Base-by-base conservation (phyloP, 73 alveolate species). In the Paramecium biaurelia region DNA sequence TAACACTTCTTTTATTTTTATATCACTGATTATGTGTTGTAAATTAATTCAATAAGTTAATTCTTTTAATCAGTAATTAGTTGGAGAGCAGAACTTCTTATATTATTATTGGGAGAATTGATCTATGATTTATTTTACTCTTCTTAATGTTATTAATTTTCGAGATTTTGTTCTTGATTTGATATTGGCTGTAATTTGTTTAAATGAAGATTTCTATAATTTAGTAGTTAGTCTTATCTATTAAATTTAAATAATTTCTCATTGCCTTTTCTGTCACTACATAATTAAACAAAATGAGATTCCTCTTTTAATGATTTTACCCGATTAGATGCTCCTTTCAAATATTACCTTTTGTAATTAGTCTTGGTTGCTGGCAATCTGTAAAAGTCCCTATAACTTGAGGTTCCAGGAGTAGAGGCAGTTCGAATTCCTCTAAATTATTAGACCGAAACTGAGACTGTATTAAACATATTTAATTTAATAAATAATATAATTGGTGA, bases 241-340 rank as follows among this genome's bases (percentile, higher is more conserved):
- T 74, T 34, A 23, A 41, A 74, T 37, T 74, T 74, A 41, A 37
- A 41, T 37, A 74, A 4, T 37, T 41, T 74, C 58, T 74, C 87
- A 37, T 37, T 28, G 15, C 15, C 21, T 37, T 34, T 41, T 34
- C 87, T 28, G 10, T 74, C 87, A 34, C 68, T 74, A 4, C 90
- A 43, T 24, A 79, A 24, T 47, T 38, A 41, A 9, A 35, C 90
- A 79, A 41, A 79, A 18, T 41, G 41, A 37, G 45, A 26, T 26
- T 79, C 90, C 15, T 79, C 90, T 24, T 42, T 79, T 42, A 79
- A 23, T 42, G 76, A 41, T 26, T 47, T 41, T 24, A 79, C 76
- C 0, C 90, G 47, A 47, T 79, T 79, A 2, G 76, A 43, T 43
- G 90, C 90, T 18, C 90, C 90, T 79, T 79, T 42, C 20, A 79